Conservation (phyloP, 169 alveolate species). For the Plasmodium vivax region DNA sequence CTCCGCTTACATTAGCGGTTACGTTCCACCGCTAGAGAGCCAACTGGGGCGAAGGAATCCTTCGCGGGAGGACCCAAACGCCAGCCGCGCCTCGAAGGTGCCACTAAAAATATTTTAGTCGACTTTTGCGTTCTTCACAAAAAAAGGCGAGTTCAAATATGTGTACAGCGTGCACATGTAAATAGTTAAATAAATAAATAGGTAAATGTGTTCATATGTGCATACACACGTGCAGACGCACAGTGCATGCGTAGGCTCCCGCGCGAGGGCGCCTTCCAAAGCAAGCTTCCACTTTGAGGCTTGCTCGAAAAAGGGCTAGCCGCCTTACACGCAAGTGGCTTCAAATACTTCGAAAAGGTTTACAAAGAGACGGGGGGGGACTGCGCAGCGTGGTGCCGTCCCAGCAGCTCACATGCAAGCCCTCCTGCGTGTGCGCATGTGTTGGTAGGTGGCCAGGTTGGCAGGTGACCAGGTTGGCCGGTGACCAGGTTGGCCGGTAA, state of each 20-base stretch:
- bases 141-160: neutral
- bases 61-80: no score
- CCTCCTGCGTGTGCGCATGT: neutral
- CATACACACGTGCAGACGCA: neutral
- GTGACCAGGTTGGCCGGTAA: no score
- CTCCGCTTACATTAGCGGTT: neutral
- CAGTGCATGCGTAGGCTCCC: neutral
- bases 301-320: neutral
- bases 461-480: no score
- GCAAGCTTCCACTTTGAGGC: neutral
- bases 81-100: neutral
- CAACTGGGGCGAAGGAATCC: neutral
- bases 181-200: no score
- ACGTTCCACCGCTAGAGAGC: neutral
- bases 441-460: neutral
- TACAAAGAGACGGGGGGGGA: neutral
- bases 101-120: neutral
- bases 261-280: neutral
- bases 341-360: neutral
- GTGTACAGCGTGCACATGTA: neutral
- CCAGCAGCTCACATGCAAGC: neutral
- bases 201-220: neutral
- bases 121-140: slow-evolving; percentile 5
- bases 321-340: neutral
- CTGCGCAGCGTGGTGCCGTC: neutral